phyloP scores from a whole-genome alignment of 2,329 filamentous ascomycete species.

The Sphaerulina vaccinii region DNA sequence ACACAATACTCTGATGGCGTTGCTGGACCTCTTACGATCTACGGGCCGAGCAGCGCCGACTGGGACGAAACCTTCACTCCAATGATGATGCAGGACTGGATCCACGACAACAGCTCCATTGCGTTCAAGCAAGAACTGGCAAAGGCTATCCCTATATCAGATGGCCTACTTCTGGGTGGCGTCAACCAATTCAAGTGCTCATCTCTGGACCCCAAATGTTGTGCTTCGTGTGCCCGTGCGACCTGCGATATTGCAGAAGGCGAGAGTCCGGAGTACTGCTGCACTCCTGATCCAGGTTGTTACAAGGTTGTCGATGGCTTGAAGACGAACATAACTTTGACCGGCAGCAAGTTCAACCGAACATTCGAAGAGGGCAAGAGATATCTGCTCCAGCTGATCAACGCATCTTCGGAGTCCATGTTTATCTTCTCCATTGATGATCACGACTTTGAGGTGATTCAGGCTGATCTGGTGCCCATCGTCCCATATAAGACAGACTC shows the following conservation, averaged over 20 bases:
- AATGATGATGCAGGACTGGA: slow-evolving; percentile 28
- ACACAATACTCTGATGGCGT: slow-evolving; percentile 45
- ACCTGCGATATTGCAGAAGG: slow-evolving; percentile 5
- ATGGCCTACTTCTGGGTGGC: slow-evolving; percentile 21
- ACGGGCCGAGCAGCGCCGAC: slow-evolving; percentile 40
- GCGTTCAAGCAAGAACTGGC: slow-evolving; percentile 28
- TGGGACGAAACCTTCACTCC: slow-evolving; percentile 38
- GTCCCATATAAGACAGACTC: slow-evolving; percentile 41
- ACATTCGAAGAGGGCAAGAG: slow-evolving; percentile 38
- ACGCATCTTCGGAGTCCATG: slow-evolving; percentile 40
- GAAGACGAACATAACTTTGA: background rate
- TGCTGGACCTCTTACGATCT: slow-evolving; percentile 41
- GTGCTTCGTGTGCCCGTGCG: slow-evolving; percentile 10
- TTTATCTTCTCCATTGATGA: slow-evolving; percentile 42
- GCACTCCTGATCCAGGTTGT: slow-evolving; percentile 19
- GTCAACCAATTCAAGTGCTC: slow-evolving; percentile 21
- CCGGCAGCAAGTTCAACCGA: slow-evolving; percentile 12
- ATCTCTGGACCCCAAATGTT: slow-evolving; percentile 21
- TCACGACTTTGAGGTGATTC: slow-evolving; percentile 46
- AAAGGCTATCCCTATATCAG: slow-evolving; percentile 33
- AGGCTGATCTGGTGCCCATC: slow-evolving; percentile 46
- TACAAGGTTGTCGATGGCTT: slow-evolving; percentile 37
- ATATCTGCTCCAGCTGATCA: slow-evolving; percentile 48
- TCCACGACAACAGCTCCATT: slow-evolving; percentile 19
- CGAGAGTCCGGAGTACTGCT: slow-evolving; percentile 19